Percentiles rank a stretch among this genome's conserved stretches.
phyloP scores from a whole-genome alignment of 2,329 filamentous ascomycete species.

The Colletotrichum truncatum region DNA sequence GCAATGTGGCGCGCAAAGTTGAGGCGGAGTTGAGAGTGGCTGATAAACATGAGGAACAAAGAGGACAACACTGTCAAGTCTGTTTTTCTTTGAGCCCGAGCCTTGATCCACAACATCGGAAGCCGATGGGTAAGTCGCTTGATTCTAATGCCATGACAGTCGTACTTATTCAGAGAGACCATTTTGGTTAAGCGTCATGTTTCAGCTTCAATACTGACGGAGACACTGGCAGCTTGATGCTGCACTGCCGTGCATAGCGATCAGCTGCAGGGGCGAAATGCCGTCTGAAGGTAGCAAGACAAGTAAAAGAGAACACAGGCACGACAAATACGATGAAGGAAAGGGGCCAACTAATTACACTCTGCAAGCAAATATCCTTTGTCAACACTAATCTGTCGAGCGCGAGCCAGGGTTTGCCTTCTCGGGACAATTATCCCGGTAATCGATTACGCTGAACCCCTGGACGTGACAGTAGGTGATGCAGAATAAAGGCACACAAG shows the following conservation, averaged over 20 bases:
- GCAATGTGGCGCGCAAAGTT: conserved; percentile 4
- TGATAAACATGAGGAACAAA: conserved; percentile 16
- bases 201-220: conserved; percentile 17
- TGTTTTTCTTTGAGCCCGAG: background rate
- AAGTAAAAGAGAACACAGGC: background rate
- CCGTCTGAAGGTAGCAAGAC: background rate
- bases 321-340: background rate
- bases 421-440: conserved; percentile 17
- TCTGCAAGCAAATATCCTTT: background rate
- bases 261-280: background rate
- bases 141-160: conserved; percentile 3
- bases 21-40: conserved; percentile 6
- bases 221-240: background rate
- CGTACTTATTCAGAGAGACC: background rate
- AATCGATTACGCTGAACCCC: conserved; percentile 1
- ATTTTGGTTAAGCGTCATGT: conserved; percentile 24
- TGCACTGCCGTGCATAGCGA: background rate
- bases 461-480: background rate
- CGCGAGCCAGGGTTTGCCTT: conserved; percentile 2
- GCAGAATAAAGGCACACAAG: conserved; percentile 11
- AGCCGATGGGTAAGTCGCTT: background rate
- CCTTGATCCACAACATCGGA: background rate
- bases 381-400: conserved; percentile 12
- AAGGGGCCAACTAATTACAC: background rate
- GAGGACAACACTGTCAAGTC: background rate